Percentiles rank a stretch among this genome's conserved stretches.
These are phyloP conservation scores for Beta macrorhiza DNA, from an alignment of 179 eudicot species.

Conservation along the genomic window DNA sequence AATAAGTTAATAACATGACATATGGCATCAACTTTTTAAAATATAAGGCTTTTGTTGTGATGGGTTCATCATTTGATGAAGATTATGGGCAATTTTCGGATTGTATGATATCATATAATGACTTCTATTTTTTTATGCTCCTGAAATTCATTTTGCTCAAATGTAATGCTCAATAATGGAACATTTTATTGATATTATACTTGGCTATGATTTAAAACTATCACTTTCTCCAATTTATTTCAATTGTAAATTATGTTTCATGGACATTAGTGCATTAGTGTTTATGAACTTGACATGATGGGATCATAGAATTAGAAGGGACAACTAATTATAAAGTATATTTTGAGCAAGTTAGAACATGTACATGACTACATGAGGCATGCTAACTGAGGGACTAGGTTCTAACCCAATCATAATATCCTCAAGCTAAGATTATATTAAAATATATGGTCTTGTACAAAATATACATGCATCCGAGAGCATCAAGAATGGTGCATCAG, in stretches of 20 bases:
- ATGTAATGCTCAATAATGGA: not conserved
- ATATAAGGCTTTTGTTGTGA: not conserved
- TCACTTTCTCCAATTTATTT: not conserved
- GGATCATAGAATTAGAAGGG: not conserved
- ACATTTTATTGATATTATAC: not conserved
- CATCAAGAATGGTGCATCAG: too few species aligned
- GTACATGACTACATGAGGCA: not conserved
- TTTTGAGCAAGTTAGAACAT: not conserved
- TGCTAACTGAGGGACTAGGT: not conserved
- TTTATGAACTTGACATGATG: not conserved
- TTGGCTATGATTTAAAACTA: not conserved
- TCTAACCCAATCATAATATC: not conserved
- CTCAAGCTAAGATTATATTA: not conserved
- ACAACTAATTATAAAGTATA: not conserved
- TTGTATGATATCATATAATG: not conserved
- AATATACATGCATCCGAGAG: too few species aligned
- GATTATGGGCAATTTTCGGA: constrained; percentile 1
- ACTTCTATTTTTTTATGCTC: not conserved
- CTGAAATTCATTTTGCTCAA: not conserved
- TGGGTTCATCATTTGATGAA: constrained; percentile 11
- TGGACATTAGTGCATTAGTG: not conserved
- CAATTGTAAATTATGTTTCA: not conserved
- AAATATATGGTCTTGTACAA: too few species aligned
- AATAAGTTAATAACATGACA: constrained; percentile 15
- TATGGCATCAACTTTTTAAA: constrained; percentile 13